Conservation (phyloP, 345 rosid species). For the Ailanthus altissimus region DNA sequence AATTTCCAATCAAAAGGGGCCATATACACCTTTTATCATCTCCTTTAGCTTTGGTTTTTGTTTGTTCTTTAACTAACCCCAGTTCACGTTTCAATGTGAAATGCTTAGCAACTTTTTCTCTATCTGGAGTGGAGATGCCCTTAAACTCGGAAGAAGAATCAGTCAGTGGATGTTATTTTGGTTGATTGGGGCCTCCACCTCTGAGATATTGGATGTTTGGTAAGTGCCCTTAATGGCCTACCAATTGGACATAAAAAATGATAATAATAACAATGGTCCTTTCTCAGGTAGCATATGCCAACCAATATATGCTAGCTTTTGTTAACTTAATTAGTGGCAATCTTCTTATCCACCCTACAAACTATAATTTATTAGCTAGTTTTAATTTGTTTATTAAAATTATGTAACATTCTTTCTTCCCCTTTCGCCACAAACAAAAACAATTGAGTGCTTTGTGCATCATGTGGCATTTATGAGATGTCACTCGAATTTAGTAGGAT, state of each 20-base stretch:
- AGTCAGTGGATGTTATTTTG: constrained; percentile 25
- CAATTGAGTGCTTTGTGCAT: not conserved
- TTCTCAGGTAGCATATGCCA: constrained; percentile 15
- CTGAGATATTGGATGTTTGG: constrained; percentile 22
- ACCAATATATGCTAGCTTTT: constrained; percentile 23
- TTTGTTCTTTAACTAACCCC: constrained; percentile 8
- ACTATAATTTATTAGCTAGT: not conserved
- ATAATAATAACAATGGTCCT: not conserved
- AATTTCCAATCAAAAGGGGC: not conserved
- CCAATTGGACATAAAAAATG: constrained; percentile 15
- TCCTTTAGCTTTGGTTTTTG: not conserved
- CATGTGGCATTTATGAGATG: not conserved
- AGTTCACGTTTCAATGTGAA: constrained; percentile 6
- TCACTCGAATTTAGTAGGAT: constrained; percentile 7
- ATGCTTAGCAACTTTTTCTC: constrained; percentile 2
- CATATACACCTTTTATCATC: constrained; percentile 7
- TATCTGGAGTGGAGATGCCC: not conserved
- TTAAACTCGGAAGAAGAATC: constrained; percentile 4
- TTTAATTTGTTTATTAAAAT: not conserved
- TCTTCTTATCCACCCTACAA: not conserved
- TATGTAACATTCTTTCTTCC: not conserved
- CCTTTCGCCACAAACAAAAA: not conserved
- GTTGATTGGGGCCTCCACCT: constrained; percentile 25
- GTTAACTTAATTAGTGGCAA: not conserved
- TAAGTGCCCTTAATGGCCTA: constrained; percentile 32